phyloP scores from a whole-genome alignment of 1,284 basidiomycete genomes.

The Trichosporon inkin region DNA sequence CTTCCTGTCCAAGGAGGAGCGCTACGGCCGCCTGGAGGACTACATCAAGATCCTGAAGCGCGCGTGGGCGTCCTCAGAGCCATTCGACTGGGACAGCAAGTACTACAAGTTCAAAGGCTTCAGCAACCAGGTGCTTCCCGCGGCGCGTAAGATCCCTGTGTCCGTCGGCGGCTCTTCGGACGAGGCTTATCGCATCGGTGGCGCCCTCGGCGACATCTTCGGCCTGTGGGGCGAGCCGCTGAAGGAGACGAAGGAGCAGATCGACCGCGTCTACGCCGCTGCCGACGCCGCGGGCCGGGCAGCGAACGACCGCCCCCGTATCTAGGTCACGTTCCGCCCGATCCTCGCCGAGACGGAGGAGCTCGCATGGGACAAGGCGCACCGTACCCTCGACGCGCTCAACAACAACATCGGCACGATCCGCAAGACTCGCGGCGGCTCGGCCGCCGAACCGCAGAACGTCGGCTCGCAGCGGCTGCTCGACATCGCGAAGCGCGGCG shows the following conservation, averaged over 20 bases:
- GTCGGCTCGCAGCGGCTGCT: conserved; percentile 35
- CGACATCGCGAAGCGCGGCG: conserved; percentile 33
- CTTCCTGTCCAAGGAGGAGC: conserved; percentile 31
- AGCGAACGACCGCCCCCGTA: conserved; percentile 28
- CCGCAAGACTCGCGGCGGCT: not conserved
- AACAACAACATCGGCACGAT: conserved; percentile 7
- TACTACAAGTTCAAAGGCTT: conserved; percentile 38
- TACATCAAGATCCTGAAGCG: conserved; percentile 37
- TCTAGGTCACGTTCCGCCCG: conserved; percentile 40
- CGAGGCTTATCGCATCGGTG: conserved; percentile 38
- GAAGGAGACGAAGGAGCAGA: conserved; percentile 41
- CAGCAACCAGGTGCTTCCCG: conserved; percentile 28
- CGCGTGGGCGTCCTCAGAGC: conserved; percentile 29
- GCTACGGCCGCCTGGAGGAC: conserved; percentile 35
- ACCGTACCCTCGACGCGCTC: conserved; percentile 28
- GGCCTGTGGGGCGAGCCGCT: conserved; percentile 39
- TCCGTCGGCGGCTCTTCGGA: conserved; percentile 34
- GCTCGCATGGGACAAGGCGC: conserved; percentile 36
- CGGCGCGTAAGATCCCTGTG: conserved; percentile 26
- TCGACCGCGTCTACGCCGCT: conserved; percentile 35
- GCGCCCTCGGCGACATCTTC: conserved; percentile 36
- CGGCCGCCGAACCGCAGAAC: conserved; percentile 19
- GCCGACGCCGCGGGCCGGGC: conserved; percentile 33
- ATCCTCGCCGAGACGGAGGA: conserved; percentile 38
- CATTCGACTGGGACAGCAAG: conserved; percentile 37